Base-by-base conservation (phyloP, 163 green algal species). In the Chlamydomonas reinhardtii region DNA sequence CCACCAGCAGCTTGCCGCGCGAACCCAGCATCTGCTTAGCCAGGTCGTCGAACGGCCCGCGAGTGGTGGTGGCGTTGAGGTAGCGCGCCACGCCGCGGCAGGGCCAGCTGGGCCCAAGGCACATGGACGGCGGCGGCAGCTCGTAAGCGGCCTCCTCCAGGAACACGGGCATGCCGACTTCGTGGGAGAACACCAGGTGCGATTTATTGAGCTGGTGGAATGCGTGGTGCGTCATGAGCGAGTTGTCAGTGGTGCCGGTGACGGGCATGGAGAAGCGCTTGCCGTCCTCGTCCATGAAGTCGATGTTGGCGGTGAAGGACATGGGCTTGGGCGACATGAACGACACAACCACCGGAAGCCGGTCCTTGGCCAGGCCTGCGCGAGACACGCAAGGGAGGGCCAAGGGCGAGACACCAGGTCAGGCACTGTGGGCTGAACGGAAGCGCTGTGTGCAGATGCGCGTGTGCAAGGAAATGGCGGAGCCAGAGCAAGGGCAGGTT, bases 301-400 rank as follows among this genome's bases (percentile, higher is more conserved):
- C 94, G 12, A 98, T 90, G 73, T 89, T 91, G 52, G 93, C 90
- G 34, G 94, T 97, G 89, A 98, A 97, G 83, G 87, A 92, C 27
- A 94, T 89, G 2, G 95, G 92, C 82, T 92, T 92, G 82, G 64
- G 59, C 31, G 87, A 90, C 71, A 70, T 73, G 74, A 97, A 97
- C 25, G 74, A 88, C 12, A 98, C 92, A 29, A 94, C 89, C 75
- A 97, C 94, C 11, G 94, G 94, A 65, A 98, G 91, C 52, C 81
- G 77, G 72, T 96, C 91, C 90, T 96, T 96, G 43, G 95, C 95
- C 70, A 97, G 88, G 71, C 95, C 95, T 87, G 71, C 27, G 52
- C 11, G 12, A 17, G 11, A 17, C 48, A 56, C 11, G 48, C 19
- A 34, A 35, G 54, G 74, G 17, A 43, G 72, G 72, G n/a, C n/a